A percentile compares a stretch with the other conserved stretches of the same genome.
These are phyloP conservation scores for Pseudogymnoascus sp. DNA, from an alignment of 2,329 filamentous ascomycete genomes.

Conservation along the genomic window DNA sequence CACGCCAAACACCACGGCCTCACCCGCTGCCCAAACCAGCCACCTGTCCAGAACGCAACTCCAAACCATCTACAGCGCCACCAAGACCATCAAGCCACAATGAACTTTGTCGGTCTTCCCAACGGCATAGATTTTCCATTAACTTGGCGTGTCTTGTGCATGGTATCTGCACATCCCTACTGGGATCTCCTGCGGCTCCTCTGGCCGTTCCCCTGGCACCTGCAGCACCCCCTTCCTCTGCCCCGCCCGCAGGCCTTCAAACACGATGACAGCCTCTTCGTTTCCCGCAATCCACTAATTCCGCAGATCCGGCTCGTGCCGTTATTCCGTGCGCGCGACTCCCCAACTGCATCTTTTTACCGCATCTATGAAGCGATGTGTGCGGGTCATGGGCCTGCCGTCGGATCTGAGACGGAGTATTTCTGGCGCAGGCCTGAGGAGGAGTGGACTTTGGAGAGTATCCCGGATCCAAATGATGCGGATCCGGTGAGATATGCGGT, in stretches of 20 bases:
- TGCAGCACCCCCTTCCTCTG: constrained; percentile 18
- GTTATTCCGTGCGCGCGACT: constrained; percentile 20
- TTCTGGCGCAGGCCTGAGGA: constrained; percentile 23
- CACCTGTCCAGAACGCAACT: neutral
- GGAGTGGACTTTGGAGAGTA: constrained; percentile 21
- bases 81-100: neutral
- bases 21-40: neutral
- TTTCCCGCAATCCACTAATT: neutral
- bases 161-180: neutral
- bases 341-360: constrained; percentile 23
- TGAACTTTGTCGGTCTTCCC: neutral
- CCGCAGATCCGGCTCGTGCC: constrained; percentile 1
- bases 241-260: constrained; percentile 37
- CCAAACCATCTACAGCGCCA: neutral
- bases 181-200: neutral
- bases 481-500: constrained; percentile 28
- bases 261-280: constrained; percentile 37
- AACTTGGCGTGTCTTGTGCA: neutral
- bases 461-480: constrained; percentile 24
- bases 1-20: neutral
- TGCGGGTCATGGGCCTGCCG: constrained; percentile 17
- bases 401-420: constrained; percentile 20
- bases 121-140: neutral
- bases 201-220: constrained; percentile 8
- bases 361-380: constrained; percentile 25